These are phyloP conservation scores for Colletotrichum kahawae DNA, from an alignment of 2,329 filamentous ascomycete genomes.

Conservation along the genomic window DNA sequence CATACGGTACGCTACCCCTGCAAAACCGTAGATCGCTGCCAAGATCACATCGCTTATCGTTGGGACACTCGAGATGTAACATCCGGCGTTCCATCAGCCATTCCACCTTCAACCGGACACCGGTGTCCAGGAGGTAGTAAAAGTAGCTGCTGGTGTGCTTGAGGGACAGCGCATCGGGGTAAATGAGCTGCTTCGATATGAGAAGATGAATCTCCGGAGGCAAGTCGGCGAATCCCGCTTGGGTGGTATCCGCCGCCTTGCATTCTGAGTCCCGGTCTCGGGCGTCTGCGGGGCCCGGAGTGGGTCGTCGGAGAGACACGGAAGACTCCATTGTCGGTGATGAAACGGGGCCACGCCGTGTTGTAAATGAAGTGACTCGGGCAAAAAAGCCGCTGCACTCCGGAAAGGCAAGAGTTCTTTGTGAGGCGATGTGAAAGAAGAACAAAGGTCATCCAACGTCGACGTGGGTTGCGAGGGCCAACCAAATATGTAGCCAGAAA, in stretches of 20 bases:
- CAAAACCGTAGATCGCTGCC: constrained; percentile 66
- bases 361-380: neutral
- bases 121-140: constrained; percentile 68
- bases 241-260: neutral
- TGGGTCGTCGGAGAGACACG: constrained; percentile 1
- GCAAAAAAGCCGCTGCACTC: accelerated
- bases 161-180: constrained; percentile 73
- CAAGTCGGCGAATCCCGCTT: constrained; percentile 50
- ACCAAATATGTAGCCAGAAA: neutral
- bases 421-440: neutral
- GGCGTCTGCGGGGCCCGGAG: neutral
- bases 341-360: neutral
- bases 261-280: neutral
- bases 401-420: neutral
- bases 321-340: neutral
- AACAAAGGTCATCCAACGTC: neutral
- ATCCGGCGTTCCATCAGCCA: constrained; percentile 71
- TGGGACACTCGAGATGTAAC: constrained; percentile 70
- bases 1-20: constrained; percentile 62
- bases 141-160: constrained; percentile 72
- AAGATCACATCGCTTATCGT: constrained; percentile 60
- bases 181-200: constrained; percentile 65
- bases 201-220: constrained; percentile 72
- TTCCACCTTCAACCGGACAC: constrained; percentile 67
- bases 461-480: neutral